Base-by-base conservation (phyloP, 805 yeast genomes). In the Candida endomychidarum region DNA sequence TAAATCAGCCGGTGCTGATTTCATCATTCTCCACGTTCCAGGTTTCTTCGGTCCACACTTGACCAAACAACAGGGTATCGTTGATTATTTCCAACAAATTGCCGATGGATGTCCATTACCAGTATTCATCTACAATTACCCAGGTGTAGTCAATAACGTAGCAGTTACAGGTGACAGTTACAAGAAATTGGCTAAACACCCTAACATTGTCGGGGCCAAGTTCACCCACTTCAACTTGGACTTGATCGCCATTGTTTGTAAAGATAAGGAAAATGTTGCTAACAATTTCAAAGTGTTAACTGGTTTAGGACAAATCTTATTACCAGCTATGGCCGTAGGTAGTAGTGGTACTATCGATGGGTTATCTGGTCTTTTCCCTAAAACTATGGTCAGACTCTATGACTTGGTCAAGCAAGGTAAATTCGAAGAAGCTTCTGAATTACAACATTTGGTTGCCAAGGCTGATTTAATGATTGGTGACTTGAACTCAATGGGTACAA, bases 201-300 rank as follows among this genome's bases (percentile, higher is more conserved):
- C 61, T 12, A 62, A 67, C 23, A 61, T 65, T 36, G 61, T 61
- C 18, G 73, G 70, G 11, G 46, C 60, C 25, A 56, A 67, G 49
- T 44, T 57, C 33, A 52, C 60, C 18, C 60, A 57, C 29, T 50
- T 50, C 44, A 51, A 54, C 38, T 46, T 57, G 40, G 57, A 49
- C 27, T 33, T 43, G 23, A 52, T 55, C 29, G 44, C 57, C 11
- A 24, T 56, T 17, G 29, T 55, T 11, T 53, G 55, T 6, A 47
- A 44, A 28, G 48, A 51, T 17, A 34, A 34, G 2, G 42, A 43
- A 35, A 38, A 10, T 40, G 43, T 34, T 12, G 29, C 40, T 8
- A 41, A 53, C 32, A 50, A 53, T 41, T 57, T 57, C 45, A 46
- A 42, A 27, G 49, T 51, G 11, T 54, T 57, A 31, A 57, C 61